phyloP scores from a whole-genome alignment of 2,329 filamentous ascomycete genomes.

The Xylariaceae sp. region DNA sequence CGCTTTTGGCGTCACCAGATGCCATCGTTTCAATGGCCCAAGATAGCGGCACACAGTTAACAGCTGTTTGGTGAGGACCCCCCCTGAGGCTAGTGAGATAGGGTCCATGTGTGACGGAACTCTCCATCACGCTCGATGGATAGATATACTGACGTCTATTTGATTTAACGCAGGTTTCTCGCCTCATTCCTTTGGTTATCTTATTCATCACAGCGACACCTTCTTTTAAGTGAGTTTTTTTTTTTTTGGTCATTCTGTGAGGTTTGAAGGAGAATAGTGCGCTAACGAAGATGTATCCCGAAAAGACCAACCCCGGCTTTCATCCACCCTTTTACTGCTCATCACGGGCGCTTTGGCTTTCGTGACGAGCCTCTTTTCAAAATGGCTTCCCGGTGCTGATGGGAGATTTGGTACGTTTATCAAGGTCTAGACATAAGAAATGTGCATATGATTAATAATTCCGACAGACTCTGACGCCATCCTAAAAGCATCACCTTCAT shows the following conservation, averaged over 20 bases:
- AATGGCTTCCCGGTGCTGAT: slow-evolving; percentile 44
- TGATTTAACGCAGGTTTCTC: slow-evolving; percentile 37
- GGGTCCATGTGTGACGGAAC: not conserved
- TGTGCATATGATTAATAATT: slow-evolving; percentile 1
- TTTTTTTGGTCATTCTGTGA: no score
- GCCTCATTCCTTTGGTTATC: slow-evolving; percentile 47
- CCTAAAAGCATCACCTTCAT: slow-evolving; percentile 33
- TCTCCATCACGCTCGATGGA: slow-evolving; percentile 4
- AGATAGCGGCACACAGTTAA: slow-evolving; percentile 32
- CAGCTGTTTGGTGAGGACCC: slow-evolving; percentile 34
- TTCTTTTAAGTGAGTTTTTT: slow-evolving; percentile 43
- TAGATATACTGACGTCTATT: not conserved
- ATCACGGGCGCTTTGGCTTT: slow-evolving; percentile 42
- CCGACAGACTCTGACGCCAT: slow-evolving; percentile 28
- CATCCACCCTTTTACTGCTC: slow-evolving; percentile 44
- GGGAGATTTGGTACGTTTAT: slow-evolving; percentile 40
- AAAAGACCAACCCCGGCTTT: slow-evolving; percentile 48
- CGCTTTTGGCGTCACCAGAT: slow-evolving; percentile 6
- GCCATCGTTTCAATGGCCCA: slow-evolving; percentile 27
- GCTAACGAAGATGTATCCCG: no score
- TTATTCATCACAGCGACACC: slow-evolving; percentile 44
- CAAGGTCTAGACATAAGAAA: not conserved
- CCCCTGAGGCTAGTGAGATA: not conserved
- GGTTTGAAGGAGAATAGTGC: no score
- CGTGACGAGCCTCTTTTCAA: slow-evolving; percentile 38